phyloP scores from a whole-genome alignment of 805 yeast species.

The Metschnikowia gelsemii region DNA sequence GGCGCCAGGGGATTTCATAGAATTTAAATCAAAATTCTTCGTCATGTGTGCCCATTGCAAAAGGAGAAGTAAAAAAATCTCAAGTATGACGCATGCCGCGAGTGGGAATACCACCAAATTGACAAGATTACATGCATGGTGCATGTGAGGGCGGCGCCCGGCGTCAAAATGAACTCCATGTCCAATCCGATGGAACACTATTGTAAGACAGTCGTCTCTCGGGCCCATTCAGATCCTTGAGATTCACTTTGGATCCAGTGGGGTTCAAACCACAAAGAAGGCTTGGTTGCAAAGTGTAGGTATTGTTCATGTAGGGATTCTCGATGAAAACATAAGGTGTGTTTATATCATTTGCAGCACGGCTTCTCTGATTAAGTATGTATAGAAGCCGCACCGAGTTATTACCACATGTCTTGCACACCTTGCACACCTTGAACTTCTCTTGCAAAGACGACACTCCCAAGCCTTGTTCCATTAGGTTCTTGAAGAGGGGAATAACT shows the following conservation, averaged over 20 bases:
- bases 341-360: slow-evolving; percentile 19
- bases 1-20: no score
- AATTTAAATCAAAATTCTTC: background rate
- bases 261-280: slow-evolving; percentile 6
- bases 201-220: slow-evolving; percentile 8
- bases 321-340: slow-evolving; percentile 30
- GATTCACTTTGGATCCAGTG: background rate
- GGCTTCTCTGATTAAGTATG: slow-evolving; percentile 29
- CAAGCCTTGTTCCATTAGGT: slow-evolving; percentile 16
- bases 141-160: background rate
- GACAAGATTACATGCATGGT: background rate
- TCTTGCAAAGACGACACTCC: slow-evolving; percentile 10
- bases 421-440: slow-evolving; percentile 19
- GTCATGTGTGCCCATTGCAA: background rate
- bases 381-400: slow-evolving; percentile 23
- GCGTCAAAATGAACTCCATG: slow-evolving; percentile 50
- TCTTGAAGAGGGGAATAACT: slow-evolving; percentile 36
- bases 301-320: slow-evolving; percentile 28
- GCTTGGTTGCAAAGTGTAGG: slow-evolving; percentile 9
- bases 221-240: background rate
- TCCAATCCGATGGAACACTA: slow-evolving; percentile 41
- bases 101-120: background rate
- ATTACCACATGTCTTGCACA: slow-evolving; percentile 21
- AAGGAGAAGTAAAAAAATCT: background rate
- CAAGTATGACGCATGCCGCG: slow-evolving; percentile 6